Conservation (phyloP, 306 rosid genomes). For the Betula pendula region DNA sequence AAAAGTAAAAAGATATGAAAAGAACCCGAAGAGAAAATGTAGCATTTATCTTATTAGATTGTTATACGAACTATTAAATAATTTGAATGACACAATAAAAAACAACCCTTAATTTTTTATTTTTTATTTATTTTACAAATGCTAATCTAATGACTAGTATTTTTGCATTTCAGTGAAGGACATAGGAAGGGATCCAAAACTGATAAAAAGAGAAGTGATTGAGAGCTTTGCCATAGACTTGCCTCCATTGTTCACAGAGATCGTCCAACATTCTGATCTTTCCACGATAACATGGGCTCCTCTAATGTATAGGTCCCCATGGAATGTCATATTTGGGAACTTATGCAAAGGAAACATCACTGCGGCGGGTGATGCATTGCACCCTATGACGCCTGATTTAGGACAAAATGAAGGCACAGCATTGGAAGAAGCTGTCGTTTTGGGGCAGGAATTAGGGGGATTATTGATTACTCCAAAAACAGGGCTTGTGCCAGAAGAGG, state of each 20-base stretch:
- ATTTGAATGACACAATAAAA: no score
- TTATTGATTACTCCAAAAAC: neutral
- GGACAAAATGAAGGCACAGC: constrained; percentile 19
- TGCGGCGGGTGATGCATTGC: constrained; percentile 35
- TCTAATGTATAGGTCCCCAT: constrained; percentile 19
- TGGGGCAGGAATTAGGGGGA: constrained; percentile 5
- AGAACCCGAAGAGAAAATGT: no score
- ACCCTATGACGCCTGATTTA: constrained; percentile 31
- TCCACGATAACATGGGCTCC: constrained; percentile 25
- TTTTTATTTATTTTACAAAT: no score
- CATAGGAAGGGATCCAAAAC: constrained; percentile 3
- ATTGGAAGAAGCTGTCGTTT: constrained; percentile 26
- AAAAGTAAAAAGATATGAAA: no score
- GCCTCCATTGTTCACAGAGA: neutral
- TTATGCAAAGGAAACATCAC: constrained; percentile 16
- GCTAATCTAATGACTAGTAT: no score
- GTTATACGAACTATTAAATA: no score
- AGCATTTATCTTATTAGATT: no score
- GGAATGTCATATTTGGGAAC: constrained; percentile 24
- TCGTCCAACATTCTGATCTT: constrained; percentile 20
- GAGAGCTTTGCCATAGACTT: constrained; percentile 21
- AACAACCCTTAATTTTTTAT: no score
- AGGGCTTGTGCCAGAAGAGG: neutral
- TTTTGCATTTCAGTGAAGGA: neutral
- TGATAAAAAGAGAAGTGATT: constrained; percentile 17